These are phyloP conservation scores for Mimosa bimucronata DNA, from an alignment of 306 rosid genomes.

Conservation along the genomic window DNA sequence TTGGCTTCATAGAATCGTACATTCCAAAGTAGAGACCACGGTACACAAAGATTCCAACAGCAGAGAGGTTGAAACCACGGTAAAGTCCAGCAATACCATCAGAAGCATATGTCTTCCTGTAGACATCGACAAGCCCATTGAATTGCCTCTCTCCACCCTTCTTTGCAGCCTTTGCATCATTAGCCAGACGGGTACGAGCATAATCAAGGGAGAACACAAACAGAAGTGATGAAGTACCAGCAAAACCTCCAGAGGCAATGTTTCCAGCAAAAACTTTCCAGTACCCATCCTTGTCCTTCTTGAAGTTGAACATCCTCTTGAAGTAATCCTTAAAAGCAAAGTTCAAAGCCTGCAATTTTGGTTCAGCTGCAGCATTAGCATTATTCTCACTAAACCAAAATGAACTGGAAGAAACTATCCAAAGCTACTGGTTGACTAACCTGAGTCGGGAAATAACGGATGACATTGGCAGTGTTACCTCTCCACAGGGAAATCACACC, in stretches of 20 bases:
- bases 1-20: constrained; percentile 87
- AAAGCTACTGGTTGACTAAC: constrained; percentile 32
- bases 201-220: constrained; percentile 86
- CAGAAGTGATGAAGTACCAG: constrained; percentile 86
- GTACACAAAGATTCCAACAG: constrained; percentile 87
- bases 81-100: constrained; percentile 89
- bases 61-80: constrained; percentile 87
- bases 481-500: constrained; percentile 78
- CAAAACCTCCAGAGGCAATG: constrained; percentile 90
- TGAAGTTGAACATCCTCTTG: constrained; percentile 91
- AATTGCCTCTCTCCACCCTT: constrained; percentile 92
- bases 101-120: constrained; percentile 73
- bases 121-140: constrained; percentile 85
- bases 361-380: constrained; percentile 29
- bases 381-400: neutral
- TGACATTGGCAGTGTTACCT: constrained; percentile 89
- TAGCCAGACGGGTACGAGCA: constrained; percentile 90
- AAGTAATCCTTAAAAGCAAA: constrained; percentile 94
- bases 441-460: constrained; percentile 89
- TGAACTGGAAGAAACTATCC: neutral
- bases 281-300: constrained; percentile 88
- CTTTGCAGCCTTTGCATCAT: constrained; percentile 86
- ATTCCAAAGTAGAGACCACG: constrained; percentile 93
- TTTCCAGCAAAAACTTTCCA: constrained; percentile 94
- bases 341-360: constrained; percentile 71